phyloP scores from a whole-genome alignment of 768 basidiomycete species.

The Rhizopogon vesiculosus region DNA sequence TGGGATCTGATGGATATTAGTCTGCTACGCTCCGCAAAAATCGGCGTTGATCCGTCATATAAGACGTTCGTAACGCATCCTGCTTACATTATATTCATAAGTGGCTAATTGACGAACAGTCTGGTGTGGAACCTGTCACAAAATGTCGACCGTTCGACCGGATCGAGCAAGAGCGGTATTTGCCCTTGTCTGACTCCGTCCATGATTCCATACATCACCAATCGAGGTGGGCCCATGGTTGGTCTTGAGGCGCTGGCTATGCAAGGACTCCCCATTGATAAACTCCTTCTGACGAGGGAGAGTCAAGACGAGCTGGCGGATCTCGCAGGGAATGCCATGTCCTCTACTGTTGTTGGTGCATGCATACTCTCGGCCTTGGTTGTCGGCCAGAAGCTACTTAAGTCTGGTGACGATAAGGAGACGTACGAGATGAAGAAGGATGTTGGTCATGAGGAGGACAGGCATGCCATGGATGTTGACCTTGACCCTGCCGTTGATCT shows the following conservation, averaged over 20 bases:
- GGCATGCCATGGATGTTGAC: conserved; percentile 50
- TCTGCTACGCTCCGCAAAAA: conserved; percentile 72
- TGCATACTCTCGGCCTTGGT: conserved; percentile 83
- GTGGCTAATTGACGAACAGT: conserved; percentile 31
- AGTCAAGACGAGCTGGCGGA: conserved; percentile 92
- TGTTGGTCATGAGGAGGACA: conserved; percentile 24
- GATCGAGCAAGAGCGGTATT: conserved; percentile 76
- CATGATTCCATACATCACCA: conserved; percentile 96
- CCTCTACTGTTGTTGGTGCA: conserved; percentile 91
- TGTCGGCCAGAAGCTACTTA: conserved; percentile 60
- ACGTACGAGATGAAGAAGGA: conserved; percentile 67
- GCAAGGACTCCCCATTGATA: conserved; percentile 92
- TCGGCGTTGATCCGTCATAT: conserved; percentile 80
- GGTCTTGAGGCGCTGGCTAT: conserved; percentile 90
- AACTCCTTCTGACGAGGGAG: conserved; percentile 87
- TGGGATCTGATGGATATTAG: conserved; percentile 95
- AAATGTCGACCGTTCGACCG: conserved; percentile 90
- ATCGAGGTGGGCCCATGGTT: conserved; percentile 93
- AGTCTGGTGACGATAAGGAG: conserved; percentile 55
- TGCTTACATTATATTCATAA: background rate
- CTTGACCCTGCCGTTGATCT: conserved; percentile 18
- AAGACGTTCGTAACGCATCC: conserved; percentile 62
- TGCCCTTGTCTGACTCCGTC: conserved; percentile 92
- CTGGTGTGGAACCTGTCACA: conserved; percentile 96
- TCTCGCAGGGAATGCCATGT: conserved; percentile 97